Evolutionary conservation across 2,329 filamentous ascomycete genomes (phyloP).

Genomic region (Venturia oleaginea): DNA sequence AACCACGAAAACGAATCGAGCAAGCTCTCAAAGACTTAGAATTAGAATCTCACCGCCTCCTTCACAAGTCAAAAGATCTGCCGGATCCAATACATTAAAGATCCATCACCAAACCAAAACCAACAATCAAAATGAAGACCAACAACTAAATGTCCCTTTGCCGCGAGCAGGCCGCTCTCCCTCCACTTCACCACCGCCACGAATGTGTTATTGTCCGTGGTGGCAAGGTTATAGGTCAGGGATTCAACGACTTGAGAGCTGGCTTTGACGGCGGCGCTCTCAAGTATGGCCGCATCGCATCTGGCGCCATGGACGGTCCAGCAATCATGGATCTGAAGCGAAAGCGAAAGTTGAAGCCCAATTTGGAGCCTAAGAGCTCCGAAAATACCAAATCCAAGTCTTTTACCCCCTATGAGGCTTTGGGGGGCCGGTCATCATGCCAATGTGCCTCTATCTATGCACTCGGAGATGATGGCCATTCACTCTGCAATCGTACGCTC

Average conservation of each 20-base stretch:
- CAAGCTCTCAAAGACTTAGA: not conserved
- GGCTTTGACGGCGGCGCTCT: slow-evolving; percentile 42
- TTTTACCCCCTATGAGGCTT: slow-evolving; percentile 33
- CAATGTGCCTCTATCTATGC: slow-evolving; percentile 41
- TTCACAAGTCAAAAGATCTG: not conserved
- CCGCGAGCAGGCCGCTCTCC: slow-evolving; percentile 43
- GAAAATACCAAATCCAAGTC: slow-evolving; percentile 18
- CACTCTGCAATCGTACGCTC: slow-evolving; percentile 20
- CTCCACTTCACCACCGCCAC: slow-evolving; percentile 42
- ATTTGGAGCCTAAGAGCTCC: slow-evolving; percentile 10
- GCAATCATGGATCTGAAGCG: slow-evolving; percentile 32
- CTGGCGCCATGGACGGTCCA: slow-evolving; percentile 25
- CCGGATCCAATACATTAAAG: not conserved
- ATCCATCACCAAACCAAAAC: not conserved
- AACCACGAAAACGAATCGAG: not conserved
- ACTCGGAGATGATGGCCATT: slow-evolving; percentile 49
- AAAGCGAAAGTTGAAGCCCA: slow-evolving; percentile 20
- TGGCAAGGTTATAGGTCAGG: slow-evolving; percentile 44
- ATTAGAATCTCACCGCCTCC: not conserved
- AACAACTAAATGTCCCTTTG: slow-evolving; percentile 43
- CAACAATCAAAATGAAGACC: slow-evolving; percentile 29
- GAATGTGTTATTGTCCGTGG: slow-evolving; percentile 43
- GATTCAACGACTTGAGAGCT: slow-evolving; percentile 42
- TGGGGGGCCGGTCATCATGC: slow-evolving; percentile 28
- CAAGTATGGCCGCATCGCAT: slow-evolving; percentile 37